Conservation (phyloP, 202 grass and related monocot species). For the Schoenoplectus tabernaemontani region DNA sequence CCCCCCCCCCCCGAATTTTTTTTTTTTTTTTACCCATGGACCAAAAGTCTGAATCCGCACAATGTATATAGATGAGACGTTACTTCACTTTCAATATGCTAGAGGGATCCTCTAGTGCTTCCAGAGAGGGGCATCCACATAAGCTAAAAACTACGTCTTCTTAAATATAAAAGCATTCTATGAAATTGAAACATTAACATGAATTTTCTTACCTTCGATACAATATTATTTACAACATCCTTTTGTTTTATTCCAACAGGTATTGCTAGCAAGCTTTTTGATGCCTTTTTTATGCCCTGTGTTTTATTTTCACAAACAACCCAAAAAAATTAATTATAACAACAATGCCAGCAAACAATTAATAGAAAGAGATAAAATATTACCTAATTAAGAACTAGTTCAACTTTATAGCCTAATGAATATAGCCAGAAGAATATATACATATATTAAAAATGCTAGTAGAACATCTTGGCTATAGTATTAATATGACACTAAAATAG, state of each 20-base stretch:
- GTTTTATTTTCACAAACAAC: not conserved
- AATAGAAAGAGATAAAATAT: not conserved
- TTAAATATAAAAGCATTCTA: not conserved
- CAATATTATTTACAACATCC: slow-evolving; percentile 56
- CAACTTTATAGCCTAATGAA: not conserved
- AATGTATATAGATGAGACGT: no score
- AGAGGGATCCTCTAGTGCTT: no score
- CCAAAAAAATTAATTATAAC: not conserved
- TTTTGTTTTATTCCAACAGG: slow-evolving; percentile 92
- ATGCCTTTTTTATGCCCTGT: not conserved
- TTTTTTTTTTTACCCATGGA: no score
- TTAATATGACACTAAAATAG: not conserved
- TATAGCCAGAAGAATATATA: not conserved
- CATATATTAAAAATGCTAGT: not conserved
- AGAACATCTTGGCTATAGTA: not conserved
- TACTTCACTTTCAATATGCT: no score
- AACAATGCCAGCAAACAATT: not conserved
- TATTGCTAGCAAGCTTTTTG: slow-evolving; percentile 70
- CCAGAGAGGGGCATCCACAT: no score
- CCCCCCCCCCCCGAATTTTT: no score
- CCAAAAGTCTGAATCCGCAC: no score
- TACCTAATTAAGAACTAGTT: not conserved
- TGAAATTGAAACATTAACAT: not conserved
- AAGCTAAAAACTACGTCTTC: not conserved
- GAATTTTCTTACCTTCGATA: slow-evolving; percentile 50